phyloP scores from a whole-genome alignment of 768 basidiomycete genomes.

The Naganishia kalamii region DNA sequence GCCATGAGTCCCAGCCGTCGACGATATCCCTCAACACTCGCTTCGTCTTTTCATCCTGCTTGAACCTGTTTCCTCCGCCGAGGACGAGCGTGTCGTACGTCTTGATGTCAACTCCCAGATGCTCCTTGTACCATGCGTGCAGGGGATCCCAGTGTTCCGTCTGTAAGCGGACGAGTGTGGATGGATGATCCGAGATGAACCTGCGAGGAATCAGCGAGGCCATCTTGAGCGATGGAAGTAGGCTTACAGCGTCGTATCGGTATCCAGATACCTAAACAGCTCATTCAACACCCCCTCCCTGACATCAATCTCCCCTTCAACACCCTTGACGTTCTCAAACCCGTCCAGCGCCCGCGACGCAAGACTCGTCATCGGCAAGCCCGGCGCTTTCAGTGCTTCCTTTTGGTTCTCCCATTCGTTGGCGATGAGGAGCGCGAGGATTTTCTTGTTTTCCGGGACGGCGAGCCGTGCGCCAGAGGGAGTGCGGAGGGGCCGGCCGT shows the following conservation, averaged over 20 bases:
- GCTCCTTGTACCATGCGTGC: constrained; percentile 65
- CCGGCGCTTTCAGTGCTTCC: constrained; percentile 75
- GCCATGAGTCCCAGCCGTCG: constrained; percentile 66
- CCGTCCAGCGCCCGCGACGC: constrained; percentile 83
- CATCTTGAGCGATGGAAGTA: background rate
- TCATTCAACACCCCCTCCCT: constrained; percentile 61
- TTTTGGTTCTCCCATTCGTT: constrained; percentile 96
- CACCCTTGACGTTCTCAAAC: constrained; percentile 52
- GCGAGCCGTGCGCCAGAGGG: constrained; percentile 71
- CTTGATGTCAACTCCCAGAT: constrained; percentile 61
- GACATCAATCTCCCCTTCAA: constrained; percentile 39
- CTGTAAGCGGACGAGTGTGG: constrained; percentile 69
- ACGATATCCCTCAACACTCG: constrained; percentile 58
- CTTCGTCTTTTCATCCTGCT: constrained; percentile 66
- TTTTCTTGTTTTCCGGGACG: constrained; percentile 62
- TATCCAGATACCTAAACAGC: constrained; percentile 79
- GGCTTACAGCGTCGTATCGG: constrained; percentile 60
- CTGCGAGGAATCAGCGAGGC: constrained; percentile 47
- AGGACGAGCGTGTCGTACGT: constrained; percentile 50
- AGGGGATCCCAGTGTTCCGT: constrained; percentile 81
- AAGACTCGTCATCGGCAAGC: constrained; percentile 85
- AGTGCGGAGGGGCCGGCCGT: constrained; percentile 78
- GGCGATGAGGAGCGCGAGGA: constrained; percentile 78
- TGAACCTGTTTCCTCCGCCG: constrained; percentile 62
- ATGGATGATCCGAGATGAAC: constrained; percentile 74